These are phyloP conservation scores for Escallonia herrerae DNA, from an alignment of 129 eudicot genomes.

Conservation along the genomic window DNA sequence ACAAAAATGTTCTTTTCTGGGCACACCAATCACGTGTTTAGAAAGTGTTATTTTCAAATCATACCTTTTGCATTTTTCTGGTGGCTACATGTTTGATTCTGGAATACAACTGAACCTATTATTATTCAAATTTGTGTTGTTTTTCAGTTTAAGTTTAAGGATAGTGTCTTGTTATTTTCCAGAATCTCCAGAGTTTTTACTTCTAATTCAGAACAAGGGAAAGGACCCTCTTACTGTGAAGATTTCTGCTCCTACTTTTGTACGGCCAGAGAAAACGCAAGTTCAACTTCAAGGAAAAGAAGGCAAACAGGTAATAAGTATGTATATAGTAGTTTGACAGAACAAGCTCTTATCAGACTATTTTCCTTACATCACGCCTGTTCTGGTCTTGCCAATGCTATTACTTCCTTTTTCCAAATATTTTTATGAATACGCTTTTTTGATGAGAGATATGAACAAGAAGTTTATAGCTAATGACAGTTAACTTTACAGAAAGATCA, in stretches of 20 bases:
- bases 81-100: not conserved
- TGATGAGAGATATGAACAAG: too few species aligned
- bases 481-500: too few species aligned
- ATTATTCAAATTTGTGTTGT: not conserved
- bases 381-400: not conserved
- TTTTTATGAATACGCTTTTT: too few species aligned
- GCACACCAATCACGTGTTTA: too few species aligned
- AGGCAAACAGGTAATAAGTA: conserved; percentile 44
- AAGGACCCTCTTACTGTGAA: conserved; percentile 40
- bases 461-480: too few species aligned
- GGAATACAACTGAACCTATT: not conserved
- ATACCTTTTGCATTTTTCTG: not conserved
- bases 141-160: not conserved
- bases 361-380: not conserved
- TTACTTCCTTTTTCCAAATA: not conserved
- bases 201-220: conserved; percentile 76
- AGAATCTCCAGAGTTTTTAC: conserved; percentile 80
- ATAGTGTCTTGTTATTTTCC: conserved; percentile 19
- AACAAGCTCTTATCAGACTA: not conserved
- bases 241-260: conserved; percentile 67
- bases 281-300: conserved; percentile 59
- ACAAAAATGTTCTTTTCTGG: too few species aligned
- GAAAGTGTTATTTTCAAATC: not conserved
- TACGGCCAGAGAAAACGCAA: conserved; percentile 52
- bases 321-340: not conserved